Evolutionary conservation across 2,329 filamentous ascomycete species (phyloP).

Genomic region (Emydomyces testavorans): DNA sequence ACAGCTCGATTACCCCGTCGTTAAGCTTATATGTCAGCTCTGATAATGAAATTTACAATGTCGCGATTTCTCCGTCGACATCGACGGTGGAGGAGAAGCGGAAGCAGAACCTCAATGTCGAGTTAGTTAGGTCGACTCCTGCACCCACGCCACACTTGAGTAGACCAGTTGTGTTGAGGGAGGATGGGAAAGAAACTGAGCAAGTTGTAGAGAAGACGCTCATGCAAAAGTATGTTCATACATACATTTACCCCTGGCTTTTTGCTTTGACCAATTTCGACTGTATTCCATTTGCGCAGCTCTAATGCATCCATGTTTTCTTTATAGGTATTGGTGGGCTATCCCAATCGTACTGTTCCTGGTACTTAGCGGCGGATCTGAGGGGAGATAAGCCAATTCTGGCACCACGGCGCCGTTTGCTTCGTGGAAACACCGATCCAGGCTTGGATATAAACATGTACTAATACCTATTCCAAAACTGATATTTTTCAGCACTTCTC

Average conservation of each 20-base stretch:
- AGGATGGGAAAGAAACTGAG: conserved; percentile 26
- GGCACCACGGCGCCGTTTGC: neutral
- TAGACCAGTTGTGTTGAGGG: conserved; percentile 30
- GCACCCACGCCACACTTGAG: conserved; percentile 33
- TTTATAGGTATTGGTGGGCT: conserved; percentile 38
- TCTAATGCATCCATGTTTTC: no score
- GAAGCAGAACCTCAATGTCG: conserved; percentile 20
- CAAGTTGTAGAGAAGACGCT: conserved; percentile 35
- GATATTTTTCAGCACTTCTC: no score
- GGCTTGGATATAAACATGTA: neutral
- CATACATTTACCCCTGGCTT: neutral
- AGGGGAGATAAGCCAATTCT: neutral
- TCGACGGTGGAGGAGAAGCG: neutral
- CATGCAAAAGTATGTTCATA: conserved; percentile 27
- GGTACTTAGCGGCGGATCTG: conserved; percentile 32
- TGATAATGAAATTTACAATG: conserved; percentile 30
- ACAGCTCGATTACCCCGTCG: conserved; percentile 14
- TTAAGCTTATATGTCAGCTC: conserved; percentile 33
- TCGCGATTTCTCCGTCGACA: conserved; percentile 25
- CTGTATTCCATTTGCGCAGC: no score
- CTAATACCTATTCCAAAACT: neutral
- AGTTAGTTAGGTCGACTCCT: conserved; percentile 25
- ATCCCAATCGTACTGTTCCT: conserved; percentile 33
- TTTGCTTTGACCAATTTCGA: neutral
- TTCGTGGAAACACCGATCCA: neutral